Evolutionary conservation across 129 eudicot genomes (phyloP).

Genomic region (Flaveria trinervia): DNA sequence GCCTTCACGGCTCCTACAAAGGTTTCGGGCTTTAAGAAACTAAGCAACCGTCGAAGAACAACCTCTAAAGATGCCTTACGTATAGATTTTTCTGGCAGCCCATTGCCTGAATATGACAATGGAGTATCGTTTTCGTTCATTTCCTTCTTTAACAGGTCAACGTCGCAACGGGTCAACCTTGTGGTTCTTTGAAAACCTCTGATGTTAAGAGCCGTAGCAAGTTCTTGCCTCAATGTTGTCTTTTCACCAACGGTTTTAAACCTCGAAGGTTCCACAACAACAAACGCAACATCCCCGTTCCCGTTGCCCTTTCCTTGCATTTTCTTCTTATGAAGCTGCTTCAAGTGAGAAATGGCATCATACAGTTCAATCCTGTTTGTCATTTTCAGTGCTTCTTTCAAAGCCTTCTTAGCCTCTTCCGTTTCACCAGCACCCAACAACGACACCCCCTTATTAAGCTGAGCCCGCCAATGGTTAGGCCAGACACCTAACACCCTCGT

Average conservation of each 20-base stretch:
- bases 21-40: conserved; percentile 89
- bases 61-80: conserved; percentile 91
- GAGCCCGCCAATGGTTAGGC: conserved; percentile 98
- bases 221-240: conserved; percentile 74
- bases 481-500: conserved; percentile 89
- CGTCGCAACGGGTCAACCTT: conserved; percentile 77
- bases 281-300: conserved; percentile 72
- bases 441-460: conserved; percentile 93
- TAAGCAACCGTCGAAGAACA: conserved; percentile 68
- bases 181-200: conserved; percentile 82
- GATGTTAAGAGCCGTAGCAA: conserved; percentile 73
- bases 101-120: conserved; percentile 72
- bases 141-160: conserved; percentile 76
- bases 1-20: conserved; percentile 89
- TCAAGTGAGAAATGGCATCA: conserved; percentile 88
- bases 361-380: conserved; percentile 92
- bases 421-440: conserved; percentile 94
- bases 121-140: conserved; percentile 84
- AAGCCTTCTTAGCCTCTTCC: conserved; percentile 89
- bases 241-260: conserved; percentile 77
- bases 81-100: conserved; percentile 80
- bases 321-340: conserved; percentile 86
- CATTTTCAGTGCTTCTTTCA: conserved; percentile 95
- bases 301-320: conserved; percentile 59
- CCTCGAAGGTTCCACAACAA: conserved; percentile 65